These are phyloP conservation scores for Pachysandra terminalis DNA, from an alignment of 164 flowering plant genomes.

Conservation along the genomic window DNA sequence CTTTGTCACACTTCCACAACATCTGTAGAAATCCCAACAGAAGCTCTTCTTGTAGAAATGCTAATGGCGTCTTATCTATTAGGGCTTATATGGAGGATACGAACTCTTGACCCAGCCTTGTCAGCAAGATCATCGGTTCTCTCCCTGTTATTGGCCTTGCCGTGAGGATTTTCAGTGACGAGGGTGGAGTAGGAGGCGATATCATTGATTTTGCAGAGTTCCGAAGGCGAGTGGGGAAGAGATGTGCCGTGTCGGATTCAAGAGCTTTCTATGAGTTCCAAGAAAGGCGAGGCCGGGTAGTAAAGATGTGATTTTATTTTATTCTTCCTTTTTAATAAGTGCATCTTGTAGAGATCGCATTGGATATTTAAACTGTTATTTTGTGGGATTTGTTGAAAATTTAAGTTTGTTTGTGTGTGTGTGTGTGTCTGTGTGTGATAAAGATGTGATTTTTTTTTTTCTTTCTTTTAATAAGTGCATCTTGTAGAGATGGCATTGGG, in stretches of 20 bases:
- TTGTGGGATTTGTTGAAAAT: neutral
- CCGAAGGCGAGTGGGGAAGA: conserved; percentile 82
- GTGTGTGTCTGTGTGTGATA: too few relatives aligned
- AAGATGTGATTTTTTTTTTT: too few relatives aligned
- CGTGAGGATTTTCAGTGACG: conserved; percentile 77
- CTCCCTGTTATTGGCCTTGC: conserved; percentile 82
- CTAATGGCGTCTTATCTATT: conserved; percentile 28
- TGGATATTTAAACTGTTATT: neutral
- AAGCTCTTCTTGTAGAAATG: conserved; percentile 1
- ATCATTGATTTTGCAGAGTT: conserved; percentile 90
- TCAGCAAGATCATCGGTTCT: conserved; percentile 66
- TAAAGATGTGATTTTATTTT: neutral
- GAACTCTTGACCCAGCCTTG: conserved; percentile 55
- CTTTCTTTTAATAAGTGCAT: neutral
- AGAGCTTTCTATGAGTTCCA: conserved; percentile 81
- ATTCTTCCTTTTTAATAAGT: neutral
- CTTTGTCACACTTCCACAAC: conserved; percentile 25
- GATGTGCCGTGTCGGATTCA: conserved; percentile 64
- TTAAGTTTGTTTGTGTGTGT: too few relatives aligned
- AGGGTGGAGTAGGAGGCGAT: conserved; percentile 90
- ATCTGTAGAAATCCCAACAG: conserved; percentile 16
- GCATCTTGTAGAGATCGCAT: neutral
- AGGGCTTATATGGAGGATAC: conserved; percentile 74
- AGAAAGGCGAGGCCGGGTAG: conserved; percentile 75
- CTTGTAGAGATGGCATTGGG: neutral